Conservation (phyloP, 495 filamentous ascomycete species). For the Neurospora sublineolata region DNA sequence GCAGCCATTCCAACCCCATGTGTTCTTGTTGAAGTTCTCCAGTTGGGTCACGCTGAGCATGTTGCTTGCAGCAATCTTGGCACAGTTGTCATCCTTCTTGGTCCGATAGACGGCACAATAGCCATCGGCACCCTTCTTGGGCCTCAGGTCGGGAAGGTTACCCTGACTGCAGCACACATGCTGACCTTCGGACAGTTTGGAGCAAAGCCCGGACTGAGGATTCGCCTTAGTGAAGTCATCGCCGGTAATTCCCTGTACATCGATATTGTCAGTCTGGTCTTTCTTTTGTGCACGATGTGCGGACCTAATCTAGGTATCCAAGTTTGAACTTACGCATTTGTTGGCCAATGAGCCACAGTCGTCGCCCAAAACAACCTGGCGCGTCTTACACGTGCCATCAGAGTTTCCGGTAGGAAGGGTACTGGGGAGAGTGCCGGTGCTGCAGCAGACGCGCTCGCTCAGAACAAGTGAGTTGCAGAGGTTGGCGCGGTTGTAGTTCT, state of each 20-base stretch:
- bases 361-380: conserved; percentile 18
- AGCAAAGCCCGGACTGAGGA: conserved; percentile 18
- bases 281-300: too few relatives aligned
- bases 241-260: neutral
- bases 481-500: conserved; percentile 13
- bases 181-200: conserved; percentile 9
- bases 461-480: conserved; percentile 24
- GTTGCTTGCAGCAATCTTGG: conserved; percentile 7
- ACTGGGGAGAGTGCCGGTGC: conserved; percentile 11
- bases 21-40: conserved; percentile 23
- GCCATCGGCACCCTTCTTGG: conserved; percentile 26
- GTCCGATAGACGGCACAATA: conserved; percentile 18
- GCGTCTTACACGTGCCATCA: conserved; percentile 18
- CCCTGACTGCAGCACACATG: conserved; percentile 11
- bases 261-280: too few relatives aligned
- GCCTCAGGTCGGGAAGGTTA: conserved; percentile 11
- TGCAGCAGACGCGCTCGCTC: conserved; percentile 35
- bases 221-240: conserved; percentile 29
- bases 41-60: conserved; percentile 19
- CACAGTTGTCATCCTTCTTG: conserved; percentile 18
- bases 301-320: too few relatives aligned
- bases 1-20: conserved; percentile 36
- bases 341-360: conserved; percentile 24
- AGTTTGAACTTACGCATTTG: conserved; percentile 16
- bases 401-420: conserved; percentile 9